Evolutionary conservation across 176 grass and related monocot genomes (phyloP).

Genomic region (Dendrocalamus sinicus): DNA sequence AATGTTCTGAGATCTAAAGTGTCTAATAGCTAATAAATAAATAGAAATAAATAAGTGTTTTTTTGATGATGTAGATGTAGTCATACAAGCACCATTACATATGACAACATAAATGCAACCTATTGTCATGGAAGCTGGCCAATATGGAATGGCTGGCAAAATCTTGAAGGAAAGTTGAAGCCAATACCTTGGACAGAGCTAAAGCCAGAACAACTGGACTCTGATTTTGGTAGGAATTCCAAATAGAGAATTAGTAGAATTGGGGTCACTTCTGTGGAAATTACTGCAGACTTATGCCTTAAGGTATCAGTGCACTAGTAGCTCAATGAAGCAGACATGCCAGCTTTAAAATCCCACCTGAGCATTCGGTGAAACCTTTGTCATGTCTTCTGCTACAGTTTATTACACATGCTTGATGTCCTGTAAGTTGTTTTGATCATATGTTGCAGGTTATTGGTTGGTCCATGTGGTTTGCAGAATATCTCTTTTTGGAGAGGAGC

Average conservation of each 20-base stretch:
- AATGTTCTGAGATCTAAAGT: neutral
- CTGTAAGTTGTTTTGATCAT: slow-evolving; percentile 19
- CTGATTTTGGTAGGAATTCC: neutral
- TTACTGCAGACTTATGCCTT: neutral
- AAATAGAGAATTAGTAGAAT: neutral
- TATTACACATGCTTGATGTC: slow-evolving; percentile 15
- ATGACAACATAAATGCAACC: neutral
- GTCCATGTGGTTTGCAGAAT: slow-evolving; percentile 93
- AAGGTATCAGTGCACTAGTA: neutral
- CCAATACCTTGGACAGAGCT: neutral
- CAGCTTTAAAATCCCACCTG: neutral
- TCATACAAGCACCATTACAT: neutral
- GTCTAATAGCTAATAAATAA: neutral
- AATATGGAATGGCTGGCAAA: neutral
- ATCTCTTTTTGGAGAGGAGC: slow-evolving; percentile 88
- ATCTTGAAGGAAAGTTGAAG: slow-evolving; percentile 3
- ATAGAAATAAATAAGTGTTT: neutral
- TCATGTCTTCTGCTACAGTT: neutral
- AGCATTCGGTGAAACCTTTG: slow-evolving; percentile 12
- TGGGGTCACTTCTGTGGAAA: slow-evolving; percentile 1
- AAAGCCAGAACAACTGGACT: neutral
- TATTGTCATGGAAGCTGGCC: slow-evolving; percentile 5
- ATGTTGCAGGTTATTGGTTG: slow-evolving; percentile 78
- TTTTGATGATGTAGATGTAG: neutral
- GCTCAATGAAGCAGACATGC: neutral